These are phyloP conservation scores for Rubia yunnanensis DNA, from an alignment of 257 asterid species.

Conservation along the genomic window DNA sequence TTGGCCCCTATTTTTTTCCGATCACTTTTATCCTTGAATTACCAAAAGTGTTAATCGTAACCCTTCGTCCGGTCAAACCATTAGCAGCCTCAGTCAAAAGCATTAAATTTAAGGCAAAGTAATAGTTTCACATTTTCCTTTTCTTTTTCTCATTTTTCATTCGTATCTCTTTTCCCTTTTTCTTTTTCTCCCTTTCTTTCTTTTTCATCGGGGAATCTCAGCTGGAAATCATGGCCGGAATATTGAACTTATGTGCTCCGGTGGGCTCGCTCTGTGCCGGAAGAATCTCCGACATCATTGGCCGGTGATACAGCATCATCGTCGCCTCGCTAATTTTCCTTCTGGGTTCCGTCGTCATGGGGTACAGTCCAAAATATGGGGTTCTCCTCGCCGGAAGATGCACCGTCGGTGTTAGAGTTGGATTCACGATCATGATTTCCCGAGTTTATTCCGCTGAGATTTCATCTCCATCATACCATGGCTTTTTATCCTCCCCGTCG, in stretches of 20 bases:
- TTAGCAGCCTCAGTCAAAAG: too few species aligned
- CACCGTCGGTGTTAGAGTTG: slow-evolving; percentile 66
- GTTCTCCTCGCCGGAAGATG: slow-evolving; percentile 47
- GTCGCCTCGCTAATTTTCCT: slow-evolving; percentile 51
- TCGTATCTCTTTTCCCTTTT: too few species aligned
- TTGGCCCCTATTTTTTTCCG: too few species aligned
- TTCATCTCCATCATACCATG: slow-evolving; percentile 54
- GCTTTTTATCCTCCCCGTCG: slow-evolving; percentile 53
- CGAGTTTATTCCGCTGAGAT: slow-evolving; percentile 77
- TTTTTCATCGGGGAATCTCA: slow-evolving; percentile 36
- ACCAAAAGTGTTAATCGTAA: too few species aligned
- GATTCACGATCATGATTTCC: slow-evolving; percentile 79
- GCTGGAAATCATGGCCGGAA: slow-evolving; percentile 56
- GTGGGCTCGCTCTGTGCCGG: slow-evolving; percentile 66
- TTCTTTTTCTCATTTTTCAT: too few species aligned
- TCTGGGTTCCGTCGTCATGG: slow-evolving; percentile 61
- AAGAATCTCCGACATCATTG: slow-evolving; percentile 55
- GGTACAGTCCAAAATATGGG: slow-evolving; percentile 45
- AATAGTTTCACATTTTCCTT: too few species aligned
- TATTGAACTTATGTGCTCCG: slow-evolving; percentile 56
- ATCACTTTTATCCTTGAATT: too few species aligned
- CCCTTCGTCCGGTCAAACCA: too few species aligned
- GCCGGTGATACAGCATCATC: slow-evolving; percentile 51
- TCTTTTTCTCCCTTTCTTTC: too few species aligned
- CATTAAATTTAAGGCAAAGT: too few species aligned